Evolutionary conservation across 768 basidiomycete genomes (phyloP), one percentile per base, ranked within the genome.

Genomic region (Hericium rajendrae): DNA sequence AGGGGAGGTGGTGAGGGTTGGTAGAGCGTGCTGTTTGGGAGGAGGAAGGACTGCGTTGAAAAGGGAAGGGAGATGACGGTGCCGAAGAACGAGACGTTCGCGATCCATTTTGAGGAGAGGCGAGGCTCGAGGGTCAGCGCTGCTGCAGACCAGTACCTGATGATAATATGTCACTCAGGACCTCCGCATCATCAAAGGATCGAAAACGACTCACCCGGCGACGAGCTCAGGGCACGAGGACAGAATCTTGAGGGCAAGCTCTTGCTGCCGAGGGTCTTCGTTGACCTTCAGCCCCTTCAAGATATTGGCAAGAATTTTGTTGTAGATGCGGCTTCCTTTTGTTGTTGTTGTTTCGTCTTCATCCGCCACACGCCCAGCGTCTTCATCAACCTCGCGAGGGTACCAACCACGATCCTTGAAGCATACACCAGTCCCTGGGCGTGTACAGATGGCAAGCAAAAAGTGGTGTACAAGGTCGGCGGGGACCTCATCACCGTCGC

Each of bases 321-420:
- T 97, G 68, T 91, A 80, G 39, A 87, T 80, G 62, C 74, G 85
- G 51, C 77, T 73, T 38, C 72, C 70, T 62, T 69, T 74, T 28
- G 67, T 62, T 52, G 60, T 64, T 1, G 62, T 64, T 0, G 71
- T 70, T 22, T 74, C 73, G 0, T 77, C 78, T 24, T 70, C 73
- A 9, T 74, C 70, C 2, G 61, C 54, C 0, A 60, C 54, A 37
- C 57, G 57, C n/a, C 70, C 70, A 1, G 71, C 70, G 10, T 76
- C 76, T 16, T 69, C 71, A 16, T 78, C 78, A 2, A 69, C 67
- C 59, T 86, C 85, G 2, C 90, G 83, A 3, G 83, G 83, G 63
- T 97, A 97, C 94, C 94, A 97, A 2, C 94, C 94, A 8, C 81
- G 78, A 64, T 94, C 91, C 53, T 75, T 82, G 72, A 95, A 97